phyloP scores from a whole-genome alignment of 805 yeast species.

The Wickerhamiella spandovensis region DNA sequence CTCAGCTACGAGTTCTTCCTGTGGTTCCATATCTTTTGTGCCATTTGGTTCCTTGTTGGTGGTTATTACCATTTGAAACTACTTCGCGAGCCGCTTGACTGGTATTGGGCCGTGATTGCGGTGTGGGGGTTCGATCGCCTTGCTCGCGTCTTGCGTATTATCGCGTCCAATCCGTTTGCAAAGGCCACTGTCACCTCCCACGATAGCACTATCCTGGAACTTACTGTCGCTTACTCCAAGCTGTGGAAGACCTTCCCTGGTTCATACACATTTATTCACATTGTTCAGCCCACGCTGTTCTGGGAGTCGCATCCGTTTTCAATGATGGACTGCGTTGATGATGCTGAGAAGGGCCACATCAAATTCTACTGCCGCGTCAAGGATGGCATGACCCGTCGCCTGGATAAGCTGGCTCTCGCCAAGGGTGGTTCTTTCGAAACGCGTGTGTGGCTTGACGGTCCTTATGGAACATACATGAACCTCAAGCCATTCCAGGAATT shows the following conservation, averaged over 20 bases:
- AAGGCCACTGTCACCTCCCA: constrained; percentile 17
- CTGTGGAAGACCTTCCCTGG: constrained; percentile 40
- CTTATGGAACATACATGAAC: constrained; percentile 39
- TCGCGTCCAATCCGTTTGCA: constrained; percentile 36
- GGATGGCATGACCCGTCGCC: constrained; percentile 43
- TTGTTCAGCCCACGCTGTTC: constrained; percentile 33
- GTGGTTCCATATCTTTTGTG: constrained; percentile 41
- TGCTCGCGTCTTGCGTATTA: constrained; percentile 39
- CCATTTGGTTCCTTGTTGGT: constrained; percentile 38
- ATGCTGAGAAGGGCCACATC: constrained; percentile 9
- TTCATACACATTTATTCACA: constrained; percentile 37
- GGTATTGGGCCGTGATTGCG: constrained; percentile 39
- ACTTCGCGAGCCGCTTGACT: constrained; percentile 34
- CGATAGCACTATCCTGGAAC: constrained; percentile 6
- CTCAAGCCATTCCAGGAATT: constrained; percentile 28
- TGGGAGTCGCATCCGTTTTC: constrained; percentile 71
- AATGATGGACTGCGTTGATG: constrained; percentile 5
- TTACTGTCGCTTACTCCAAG: constrained; percentile 26
- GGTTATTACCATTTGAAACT: constrained; percentile 43
- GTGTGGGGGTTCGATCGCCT: constrained; percentile 60
- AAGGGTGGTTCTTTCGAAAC: constrained; percentile 19
- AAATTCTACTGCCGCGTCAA: constrained; percentile 23
- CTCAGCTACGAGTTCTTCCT: constrained; percentile 45
- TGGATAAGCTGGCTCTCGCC: constrained; percentile 24
- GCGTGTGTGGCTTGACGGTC: constrained; percentile 43